phyloP scores from a whole-genome alignment of 768 basidiomycete genomes.

The Lactarius quietus region DNA sequence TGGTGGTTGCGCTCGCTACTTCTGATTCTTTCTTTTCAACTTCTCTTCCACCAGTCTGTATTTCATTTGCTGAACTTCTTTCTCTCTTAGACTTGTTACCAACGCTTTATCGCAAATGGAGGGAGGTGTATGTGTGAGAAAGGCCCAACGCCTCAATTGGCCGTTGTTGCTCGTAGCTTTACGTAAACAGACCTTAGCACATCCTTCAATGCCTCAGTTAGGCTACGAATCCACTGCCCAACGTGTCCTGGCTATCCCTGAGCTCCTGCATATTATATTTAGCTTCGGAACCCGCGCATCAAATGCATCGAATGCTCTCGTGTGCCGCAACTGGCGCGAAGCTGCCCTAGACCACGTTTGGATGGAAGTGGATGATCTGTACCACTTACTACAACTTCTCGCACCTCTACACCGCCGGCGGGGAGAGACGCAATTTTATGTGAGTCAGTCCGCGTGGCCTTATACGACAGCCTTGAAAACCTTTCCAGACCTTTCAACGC shows the following conservation, averaged over 20 bases:
- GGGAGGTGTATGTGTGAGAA: background rate
- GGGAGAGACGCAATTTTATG: background rate
- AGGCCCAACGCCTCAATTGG: background rate
- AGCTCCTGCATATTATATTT: constrained; percentile 23
- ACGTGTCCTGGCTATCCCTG: constrained; percentile 24
- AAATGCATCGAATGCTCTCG: constrained; percentile 19
- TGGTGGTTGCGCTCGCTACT: constrained; percentile 44
- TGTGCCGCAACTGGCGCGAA: constrained; percentile 22
- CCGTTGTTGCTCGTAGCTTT: background rate
- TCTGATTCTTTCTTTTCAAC: constrained; percentile 37
- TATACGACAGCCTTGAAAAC: background rate
- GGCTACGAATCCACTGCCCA: constrained; percentile 23
- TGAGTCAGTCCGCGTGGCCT: background rate
- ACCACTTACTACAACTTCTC: constrained; percentile 15
- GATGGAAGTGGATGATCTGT: constrained; percentile 23
- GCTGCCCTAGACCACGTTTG: constrained; percentile 23
- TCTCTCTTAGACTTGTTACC: background rate
- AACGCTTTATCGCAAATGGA: background rate
- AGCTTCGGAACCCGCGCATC: constrained; percentile 17
- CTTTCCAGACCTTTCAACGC: constrained; percentile 14
- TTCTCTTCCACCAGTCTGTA: background rate
- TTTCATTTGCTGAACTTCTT: constrained; percentile 6
- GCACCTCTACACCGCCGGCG: constrained; percentile 4
- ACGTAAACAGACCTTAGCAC: background rate
- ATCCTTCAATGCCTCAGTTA: background rate